Base-by-base conservation (phyloP, 2,329 filamentous ascomycete genomes). In the Endothia cerciana region DNA sequence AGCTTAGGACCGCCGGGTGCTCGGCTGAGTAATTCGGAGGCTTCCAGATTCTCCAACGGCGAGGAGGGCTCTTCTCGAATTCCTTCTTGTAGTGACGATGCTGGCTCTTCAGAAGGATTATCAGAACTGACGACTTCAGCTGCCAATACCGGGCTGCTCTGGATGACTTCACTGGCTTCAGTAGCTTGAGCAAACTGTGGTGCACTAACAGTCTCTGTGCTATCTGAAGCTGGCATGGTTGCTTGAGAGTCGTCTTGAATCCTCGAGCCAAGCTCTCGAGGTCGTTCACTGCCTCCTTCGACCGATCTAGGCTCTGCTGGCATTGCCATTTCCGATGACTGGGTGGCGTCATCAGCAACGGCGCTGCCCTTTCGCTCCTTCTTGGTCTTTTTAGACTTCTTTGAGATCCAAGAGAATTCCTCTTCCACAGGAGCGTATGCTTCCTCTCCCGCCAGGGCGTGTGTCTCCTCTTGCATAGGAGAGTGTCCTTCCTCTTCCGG, bases 321-420 rank as follows among this genome's bases (percentile, higher is more conserved):
- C n/a, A 30, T 51, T 4, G 60, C 22, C 4, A 22, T 45, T 10
- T 28, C 63, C n/a, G 56, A 43, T 51, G 59, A 51, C 49, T 60
- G 56, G 28, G 15, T 2, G 33, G 40, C 17, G 41, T 51, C 60
- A 25, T 47, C 60, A 25, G 56, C 25, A 7, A 45, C 57, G 25
- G 36, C 28, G 33, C 60, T 61, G 41, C 60, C 62, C 51, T 70
- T 70, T 30, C 66, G 64, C 63, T 73, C 68, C 65, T 76, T 74
- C 53, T 72, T 73, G 65, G 73, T 72, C 73, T 77, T 77, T 71
- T 77, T 77, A 64, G 74, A 71, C 64, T 79, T 79, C 8, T 60
- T 59, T 4, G 63, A 41, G 4, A 68, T 56, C 41, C 69, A 56
- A 30, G 69, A 59, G 30, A 63, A 36, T n/a, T 62, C 65, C 4